Evolutionary conservation across 768 basidiomycete species (phyloP), one percentile per base, ranked within the genome.

Genomic region (Amanita exitialis): DNA sequence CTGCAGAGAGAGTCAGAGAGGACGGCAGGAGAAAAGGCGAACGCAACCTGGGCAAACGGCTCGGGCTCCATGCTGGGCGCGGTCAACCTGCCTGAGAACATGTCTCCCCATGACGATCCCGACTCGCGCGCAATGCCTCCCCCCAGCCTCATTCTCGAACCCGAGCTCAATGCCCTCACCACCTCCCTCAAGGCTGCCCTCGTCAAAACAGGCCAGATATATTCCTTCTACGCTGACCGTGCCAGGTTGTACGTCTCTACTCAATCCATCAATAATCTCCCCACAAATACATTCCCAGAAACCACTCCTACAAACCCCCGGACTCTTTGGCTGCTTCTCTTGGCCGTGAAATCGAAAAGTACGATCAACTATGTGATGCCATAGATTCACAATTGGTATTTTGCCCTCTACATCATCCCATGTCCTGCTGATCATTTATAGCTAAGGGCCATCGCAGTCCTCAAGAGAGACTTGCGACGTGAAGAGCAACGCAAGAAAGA

Each of bases 331-430:
- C 77, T 3, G 69, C 78, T 3, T 73, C 83, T 15, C 70, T 91
- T 30, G 82, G 86, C 13, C 77, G 77, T 34, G 86, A 88, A 59
- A 69, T 89, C 3, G 86, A 90, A 61, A 83, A 77, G 59, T 90
- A 84, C 57, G 86, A 90, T 59, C 85, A 88, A 57, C 55, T 89
- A 4, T 87, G 86, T 58, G 89, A 91, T 60, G 70, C 80, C 1
- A 78, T 91, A 45, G 89, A 90, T 62, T 75, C 79, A 36, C 78
- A 80, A 47, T 58, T 91, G 56, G 88, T 80, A 63, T 63, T 80
- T 66, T 44, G 38, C 35, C 28, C 43, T 28, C 21, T 23, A 35
- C 37, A 45, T 41, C 18, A 38, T 37, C 35, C 13, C 10, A 20
- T 16, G n/a, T 52, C 12, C n/a, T n/a, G 12, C 28, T 51, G 50